These are phyloP conservation scores for Aspergillus hortae DNA, from an alignment of 2,329 filamentous ascomycete species.

Conservation along the genomic window DNA sequence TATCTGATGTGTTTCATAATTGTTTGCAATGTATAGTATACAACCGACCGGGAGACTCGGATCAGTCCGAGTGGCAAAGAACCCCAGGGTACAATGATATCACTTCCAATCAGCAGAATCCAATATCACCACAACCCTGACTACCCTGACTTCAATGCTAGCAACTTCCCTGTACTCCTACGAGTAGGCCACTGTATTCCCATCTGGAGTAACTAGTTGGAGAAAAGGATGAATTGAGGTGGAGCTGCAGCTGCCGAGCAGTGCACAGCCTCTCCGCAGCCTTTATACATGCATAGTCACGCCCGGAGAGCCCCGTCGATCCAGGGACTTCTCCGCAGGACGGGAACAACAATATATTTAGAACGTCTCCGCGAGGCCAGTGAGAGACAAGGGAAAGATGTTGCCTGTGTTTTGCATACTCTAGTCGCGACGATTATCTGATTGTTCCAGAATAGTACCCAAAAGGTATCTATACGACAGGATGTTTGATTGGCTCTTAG, in stretches of 20 bases:
- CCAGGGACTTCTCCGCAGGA: too few relatives aligned
- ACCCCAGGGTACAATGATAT: too few relatives aligned
- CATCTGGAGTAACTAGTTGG: neutral
- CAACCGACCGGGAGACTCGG: too few relatives aligned
- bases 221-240: neutral
- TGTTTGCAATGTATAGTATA: too few relatives aligned
- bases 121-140: too few relatives aligned
- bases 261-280: conserved; percentile 13
- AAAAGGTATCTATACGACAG: neutral
- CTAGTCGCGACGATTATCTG: neutral
- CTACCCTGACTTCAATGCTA: too few relatives aligned
- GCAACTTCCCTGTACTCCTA: too few relatives aligned
- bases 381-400: conserved; percentile 7
- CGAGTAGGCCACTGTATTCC: too few relatives aligned
- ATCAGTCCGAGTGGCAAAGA: too few relatives aligned
- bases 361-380: conserved; percentile 1
- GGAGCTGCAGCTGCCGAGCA: conserved; percentile 1
- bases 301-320: neutral
- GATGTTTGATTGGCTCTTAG: conserved; percentile 1
- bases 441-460: neutral
- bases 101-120: too few relatives aligned
- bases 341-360: neutral
- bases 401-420: conserved; percentile 6
- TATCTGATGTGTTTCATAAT: too few relatives aligned
- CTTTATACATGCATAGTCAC: conserved; percentile 9